Percentiles rank a stretch among this genome's conserved stretches.
Conservation (phyloP, 768 basidiomycete species). For the Suillus brevipes region DNA sequence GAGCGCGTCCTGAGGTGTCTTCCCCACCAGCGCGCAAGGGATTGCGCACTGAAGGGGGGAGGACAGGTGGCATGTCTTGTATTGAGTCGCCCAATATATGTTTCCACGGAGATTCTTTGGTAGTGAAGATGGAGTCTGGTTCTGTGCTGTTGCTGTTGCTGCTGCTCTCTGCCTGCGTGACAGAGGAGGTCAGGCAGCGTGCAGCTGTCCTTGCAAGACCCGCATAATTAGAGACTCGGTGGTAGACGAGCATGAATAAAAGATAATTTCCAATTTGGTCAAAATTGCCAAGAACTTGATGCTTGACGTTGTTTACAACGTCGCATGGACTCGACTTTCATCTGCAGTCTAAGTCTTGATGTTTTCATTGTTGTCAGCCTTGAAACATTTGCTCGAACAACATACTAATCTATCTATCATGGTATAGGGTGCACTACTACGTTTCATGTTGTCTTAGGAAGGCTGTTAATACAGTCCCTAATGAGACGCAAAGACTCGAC, state of each 20-base stretch:
- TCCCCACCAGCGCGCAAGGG: slow-evolving; percentile 13
- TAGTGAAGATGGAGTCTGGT: slow-evolving; percentile 35
- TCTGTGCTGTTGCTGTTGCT: slow-evolving; percentile 1
- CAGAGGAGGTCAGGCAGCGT: slow-evolving; percentile 5
- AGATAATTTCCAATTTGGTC: not conserved
- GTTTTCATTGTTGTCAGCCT: too few species aligned
- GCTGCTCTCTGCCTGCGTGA: not conserved
- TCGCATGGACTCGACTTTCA: too few species aligned
- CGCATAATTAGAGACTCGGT: slow-evolving; percentile 11
- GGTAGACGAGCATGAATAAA: slow-evolving; percentile 22
- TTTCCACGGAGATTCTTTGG: slow-evolving; percentile 47
- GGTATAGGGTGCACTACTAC: not conserved
- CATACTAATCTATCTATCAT: not conserved
- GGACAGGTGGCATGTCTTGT: slow-evolving; percentile 29
- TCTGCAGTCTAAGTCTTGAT: too few species aligned
- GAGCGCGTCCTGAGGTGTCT: slow-evolving; percentile 1
- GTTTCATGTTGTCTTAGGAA: slow-evolving; percentile 41
- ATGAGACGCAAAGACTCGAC: slow-evolving; percentile 54
- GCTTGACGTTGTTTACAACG: too few species aligned
- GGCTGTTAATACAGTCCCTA: slow-evolving; percentile 50
- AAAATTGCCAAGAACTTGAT: not conserved
- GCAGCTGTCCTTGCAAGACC: slow-evolving; percentile 9
- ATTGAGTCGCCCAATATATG: slow-evolving; percentile 50
- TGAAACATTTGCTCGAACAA: not conserved
- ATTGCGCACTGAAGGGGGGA: slow-evolving; percentile 21